Evolutionary conservation across 2,329 filamentous ascomycete species (phyloP).

Genomic region (Atkinsonella hypoxylon): DNA sequence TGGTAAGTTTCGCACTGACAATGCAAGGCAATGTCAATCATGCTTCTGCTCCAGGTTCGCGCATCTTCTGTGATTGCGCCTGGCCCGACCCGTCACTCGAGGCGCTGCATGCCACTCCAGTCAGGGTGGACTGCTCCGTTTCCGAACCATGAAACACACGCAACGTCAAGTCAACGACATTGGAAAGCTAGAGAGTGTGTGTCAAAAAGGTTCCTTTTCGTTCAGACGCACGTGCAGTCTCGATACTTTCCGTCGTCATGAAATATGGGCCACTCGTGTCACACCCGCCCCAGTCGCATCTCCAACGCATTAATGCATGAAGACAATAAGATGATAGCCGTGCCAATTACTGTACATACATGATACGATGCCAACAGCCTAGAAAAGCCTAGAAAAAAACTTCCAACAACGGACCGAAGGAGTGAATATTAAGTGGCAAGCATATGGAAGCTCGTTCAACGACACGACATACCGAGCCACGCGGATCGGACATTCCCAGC

Average conservation of each 20-base stretch:
- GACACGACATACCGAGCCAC: background rate
- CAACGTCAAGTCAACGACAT: background rate
- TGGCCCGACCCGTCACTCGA: too few relatives aligned
- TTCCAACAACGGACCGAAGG: background rate
- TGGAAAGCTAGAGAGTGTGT: background rate
- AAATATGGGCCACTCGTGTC: conserved; percentile 2
- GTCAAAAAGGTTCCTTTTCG: background rate
- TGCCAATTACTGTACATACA: background rate
- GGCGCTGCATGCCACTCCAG: too few relatives aligned
- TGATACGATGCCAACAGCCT: background rate
- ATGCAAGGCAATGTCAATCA: background rate
- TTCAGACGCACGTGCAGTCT: background rate
- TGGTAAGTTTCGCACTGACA: background rate
- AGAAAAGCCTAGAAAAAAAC: background rate
- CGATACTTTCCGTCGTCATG: background rate
- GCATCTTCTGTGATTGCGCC: background rate
- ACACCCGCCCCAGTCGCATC: conserved; percentile 1
- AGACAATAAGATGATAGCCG: background rate
- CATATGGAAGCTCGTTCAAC: background rate
- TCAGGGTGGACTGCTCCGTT: too few relatives aligned
- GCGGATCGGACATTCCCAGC: background rate
- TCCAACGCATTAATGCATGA: conserved; percentile 5
- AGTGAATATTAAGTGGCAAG: background rate
- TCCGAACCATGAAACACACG: too few relatives aligned
- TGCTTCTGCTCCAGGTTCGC: background rate